Conservation (phyloP, 225 moss, liverwort and hornwort species). For the Sphagnum contortum region DNA sequence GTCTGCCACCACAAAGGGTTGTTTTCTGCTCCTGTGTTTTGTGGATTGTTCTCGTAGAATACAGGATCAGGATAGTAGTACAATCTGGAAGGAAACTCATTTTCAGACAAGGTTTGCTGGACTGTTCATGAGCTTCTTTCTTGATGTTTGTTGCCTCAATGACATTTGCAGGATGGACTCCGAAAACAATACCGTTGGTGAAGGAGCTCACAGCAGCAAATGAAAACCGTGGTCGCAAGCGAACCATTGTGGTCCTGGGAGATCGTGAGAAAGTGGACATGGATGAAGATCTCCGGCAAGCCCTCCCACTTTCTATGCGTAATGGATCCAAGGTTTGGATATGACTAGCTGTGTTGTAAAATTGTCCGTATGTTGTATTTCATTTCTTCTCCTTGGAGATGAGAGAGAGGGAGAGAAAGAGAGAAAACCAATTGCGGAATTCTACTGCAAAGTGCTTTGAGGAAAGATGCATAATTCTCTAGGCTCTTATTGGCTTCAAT, state of each 20-base stretch:
- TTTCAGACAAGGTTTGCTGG: too few relatives aligned
- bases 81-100: not conserved
- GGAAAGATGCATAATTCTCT: too few relatives aligned
- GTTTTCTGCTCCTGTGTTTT: too few relatives aligned
- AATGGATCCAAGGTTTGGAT: constrained; percentile 34
- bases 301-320: constrained; percentile 26
- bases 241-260: constrained; percentile 38
- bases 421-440: too few relatives aligned
- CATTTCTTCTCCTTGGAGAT: too few relatives aligned
- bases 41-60: not conserved
- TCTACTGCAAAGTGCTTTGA: too few relatives aligned
- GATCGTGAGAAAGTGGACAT: constrained; percentile 36
- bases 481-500: too few relatives aligned
- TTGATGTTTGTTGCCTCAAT: too few relatives aligned
- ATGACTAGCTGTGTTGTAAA: not conserved
- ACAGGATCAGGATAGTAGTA: not conserved
- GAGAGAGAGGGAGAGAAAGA: too few relatives aligned
- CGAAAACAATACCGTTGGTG: constrained; percentile 45
- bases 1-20: too few relatives aligned
- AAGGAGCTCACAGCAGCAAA: constrained; percentile 43
- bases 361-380: too few relatives aligned
- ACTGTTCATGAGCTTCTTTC: too few relatives aligned
- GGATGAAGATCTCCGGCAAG: constrained; percentile 33
- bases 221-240: constrained; percentile 31
- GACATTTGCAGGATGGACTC: constrained; percentile 33